Evolutionary conservation across 768 basidiomycete genomes (phyloP).

Genomic region (Boletales sp.): DNA sequence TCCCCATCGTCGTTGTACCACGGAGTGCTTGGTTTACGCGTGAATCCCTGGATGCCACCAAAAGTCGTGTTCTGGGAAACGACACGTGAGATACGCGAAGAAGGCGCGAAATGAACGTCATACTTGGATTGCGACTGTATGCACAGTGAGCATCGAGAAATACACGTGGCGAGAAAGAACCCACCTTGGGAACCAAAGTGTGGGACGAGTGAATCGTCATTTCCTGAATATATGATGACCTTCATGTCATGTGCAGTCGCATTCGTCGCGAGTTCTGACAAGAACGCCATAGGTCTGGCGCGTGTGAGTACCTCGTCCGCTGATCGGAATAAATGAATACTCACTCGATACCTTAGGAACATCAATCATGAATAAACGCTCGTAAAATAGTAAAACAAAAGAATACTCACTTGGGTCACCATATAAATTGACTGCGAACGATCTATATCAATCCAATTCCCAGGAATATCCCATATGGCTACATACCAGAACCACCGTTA

Average conservation of each 20-base stretch:
- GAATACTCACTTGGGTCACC: slow-evolving; percentile 31
- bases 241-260: slow-evolving; percentile 45
- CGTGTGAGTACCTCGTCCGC: background rate
- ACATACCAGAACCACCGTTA: slow-evolving; percentile 4
- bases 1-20: slow-evolving; percentile 57
- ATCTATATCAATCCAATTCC: background rate
- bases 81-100: background rate
- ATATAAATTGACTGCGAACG: slow-evolving; percentile 4
- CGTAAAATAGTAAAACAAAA: background rate
- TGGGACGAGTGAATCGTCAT: slow-evolving; percentile 61
- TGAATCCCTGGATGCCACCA: slow-evolving; percentile 73
- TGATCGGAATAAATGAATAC: slow-evolving; percentile 1
- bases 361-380: background rate
- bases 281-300: slow-evolving; percentile 56
- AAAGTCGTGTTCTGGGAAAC: slow-evolving; percentile 67
- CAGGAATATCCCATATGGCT: background rate
- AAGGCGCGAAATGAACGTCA: background rate
- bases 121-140: slow-evolving; percentile 53
- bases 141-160: slow-evolving; percentile 5
- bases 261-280: slow-evolving; percentile 61
- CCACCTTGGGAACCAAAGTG: slow-evolving; percentile 61
- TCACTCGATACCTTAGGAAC: slow-evolving; percentile 31
- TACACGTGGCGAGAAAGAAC: slow-evolving; percentile 6
- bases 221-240: slow-evolving; percentile 63
- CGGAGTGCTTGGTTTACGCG: slow-evolving; percentile 59